Evolutionary conservation across 306 rosid species (phyloP).

Genomic region (Corylus heterophylla): DNA sequence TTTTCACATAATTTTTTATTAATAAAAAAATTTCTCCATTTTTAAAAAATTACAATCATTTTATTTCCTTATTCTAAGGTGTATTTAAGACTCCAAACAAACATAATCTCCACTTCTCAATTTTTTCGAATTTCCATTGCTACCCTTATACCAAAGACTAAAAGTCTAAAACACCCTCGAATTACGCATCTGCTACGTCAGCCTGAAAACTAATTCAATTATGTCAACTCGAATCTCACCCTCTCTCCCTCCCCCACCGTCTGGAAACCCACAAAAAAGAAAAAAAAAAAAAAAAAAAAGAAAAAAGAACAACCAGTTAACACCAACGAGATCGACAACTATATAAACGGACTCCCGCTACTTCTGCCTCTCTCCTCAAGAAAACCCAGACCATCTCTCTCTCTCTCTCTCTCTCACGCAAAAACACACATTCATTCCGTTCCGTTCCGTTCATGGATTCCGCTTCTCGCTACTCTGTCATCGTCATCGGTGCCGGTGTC

Average conservation of each 20-base stretch:
- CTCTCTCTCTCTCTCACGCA: constrained; percentile 6
- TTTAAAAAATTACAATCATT: too few relatives aligned
- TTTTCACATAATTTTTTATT: too few relatives aligned
- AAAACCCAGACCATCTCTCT: neutral
- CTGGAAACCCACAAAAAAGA: neutral
- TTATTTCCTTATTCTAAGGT: too few relatives aligned
- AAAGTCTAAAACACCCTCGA: too few relatives aligned
- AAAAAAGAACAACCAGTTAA: neutral
- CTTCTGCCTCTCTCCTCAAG: constrained; percentile 37
- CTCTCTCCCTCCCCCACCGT: neutral
- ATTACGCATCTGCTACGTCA: neutral
- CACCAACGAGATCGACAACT: constrained; percentile 24
- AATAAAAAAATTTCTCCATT: too few relatives aligned
- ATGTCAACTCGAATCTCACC: neutral
- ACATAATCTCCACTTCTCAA: too few relatives aligned
- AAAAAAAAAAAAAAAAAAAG: neutral
- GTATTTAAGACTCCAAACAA: too few relatives aligned
- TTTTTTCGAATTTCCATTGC: too few relatives aligned
- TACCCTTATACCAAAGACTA: too few relatives aligned
- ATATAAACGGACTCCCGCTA: constrained; percentile 80
- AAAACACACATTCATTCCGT: neutral
- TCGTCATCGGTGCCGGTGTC: constrained; percentile 87
- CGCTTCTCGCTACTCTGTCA: constrained; percentile 68
- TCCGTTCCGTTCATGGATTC: constrained; percentile 56
- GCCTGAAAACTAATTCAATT: too few relatives aligned